Percentiles rank a stretch among this genome's conserved stretches.
Conservation (phyloP, 176 grass and related monocot species). For the Musa beccarii region DNA sequence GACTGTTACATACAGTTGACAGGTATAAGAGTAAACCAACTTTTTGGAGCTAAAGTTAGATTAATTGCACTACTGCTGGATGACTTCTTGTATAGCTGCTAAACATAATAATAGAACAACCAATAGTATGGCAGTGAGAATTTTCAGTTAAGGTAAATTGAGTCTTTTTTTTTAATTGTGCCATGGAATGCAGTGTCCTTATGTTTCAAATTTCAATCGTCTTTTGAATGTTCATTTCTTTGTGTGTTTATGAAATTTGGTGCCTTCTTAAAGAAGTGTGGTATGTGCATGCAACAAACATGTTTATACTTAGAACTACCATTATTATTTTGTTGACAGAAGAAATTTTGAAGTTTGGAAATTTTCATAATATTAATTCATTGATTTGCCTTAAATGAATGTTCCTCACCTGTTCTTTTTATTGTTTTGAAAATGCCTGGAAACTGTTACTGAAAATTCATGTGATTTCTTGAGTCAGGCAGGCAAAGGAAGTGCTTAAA, state of each 20-base stretch:
- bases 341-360: background rate
- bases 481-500: constrained; percentile 75
- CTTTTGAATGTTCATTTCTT: background rate
- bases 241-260: background rate
- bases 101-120: background rate
- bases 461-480: constrained; percentile 44
- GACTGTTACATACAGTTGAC: too few species aligned
- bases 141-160: background rate
- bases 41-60: too few species aligned
- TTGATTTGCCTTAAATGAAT: background rate
- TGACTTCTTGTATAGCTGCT: background rate
- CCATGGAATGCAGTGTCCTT: background rate
- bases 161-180: background rate
- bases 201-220: background rate
- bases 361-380: background rate
- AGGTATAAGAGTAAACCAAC: too few species aligned
- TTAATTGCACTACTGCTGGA: background rate
- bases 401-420: background rate
- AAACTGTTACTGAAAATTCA: constrained; percentile 6
- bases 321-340: background rate
- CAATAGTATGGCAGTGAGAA: background rate
- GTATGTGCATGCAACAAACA: background rate
- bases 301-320: background rate
- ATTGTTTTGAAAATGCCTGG: background rate
- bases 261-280: background rate